Conservation (phyloP, 2,329 filamentous ascomycete species). For the Sarocladium kiliense region DNA sequence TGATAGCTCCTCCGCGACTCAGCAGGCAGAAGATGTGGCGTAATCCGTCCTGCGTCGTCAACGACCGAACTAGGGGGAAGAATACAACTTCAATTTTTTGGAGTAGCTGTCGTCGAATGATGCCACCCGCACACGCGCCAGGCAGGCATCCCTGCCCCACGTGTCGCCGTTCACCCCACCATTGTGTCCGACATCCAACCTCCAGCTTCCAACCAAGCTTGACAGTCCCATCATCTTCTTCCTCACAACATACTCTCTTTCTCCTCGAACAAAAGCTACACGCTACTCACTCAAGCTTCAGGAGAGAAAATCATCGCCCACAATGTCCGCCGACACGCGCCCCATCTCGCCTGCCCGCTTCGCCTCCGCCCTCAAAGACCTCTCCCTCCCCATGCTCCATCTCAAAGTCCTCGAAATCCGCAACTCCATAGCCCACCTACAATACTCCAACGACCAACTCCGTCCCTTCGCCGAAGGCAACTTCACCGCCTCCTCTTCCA, state of each 20-base stretch:
- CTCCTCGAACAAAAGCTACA: neutral
- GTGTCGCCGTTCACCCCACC: slow-evolving; percentile 3
- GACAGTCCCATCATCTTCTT: neutral
- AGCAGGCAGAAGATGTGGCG: neutral
- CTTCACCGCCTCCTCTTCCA: slow-evolving; percentile 21
- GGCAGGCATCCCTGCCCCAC: slow-evolving; percentile 8
- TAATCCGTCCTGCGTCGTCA: neutral
- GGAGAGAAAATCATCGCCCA: slow-evolving; percentile 5
- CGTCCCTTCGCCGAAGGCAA: slow-evolving; percentile 58
- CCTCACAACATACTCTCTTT: neutral
- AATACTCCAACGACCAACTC: slow-evolving; percentile 69
- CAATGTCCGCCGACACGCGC: slow-evolving; percentile 56
- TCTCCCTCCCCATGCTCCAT: slow-evolving; percentile 62
- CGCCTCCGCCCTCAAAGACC: slow-evolving; percentile 60
- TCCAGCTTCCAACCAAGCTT: neutral
- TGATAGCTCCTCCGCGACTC: neutral
- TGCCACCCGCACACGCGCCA: neutral
- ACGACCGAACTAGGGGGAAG: neutral
- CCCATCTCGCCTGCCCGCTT: slow-evolving; percentile 61
- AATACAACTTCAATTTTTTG: neutral
- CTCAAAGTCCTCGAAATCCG: slow-evolving; percentile 71
- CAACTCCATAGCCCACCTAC: slow-evolving; percentile 69
- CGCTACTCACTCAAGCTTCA: neutral
- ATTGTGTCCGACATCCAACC: neutral
- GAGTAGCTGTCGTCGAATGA: neutral